phyloP scores from a whole-genome alignment of 352 stramenopile genomes.

The Thalassiosira ordinaria region DNA sequence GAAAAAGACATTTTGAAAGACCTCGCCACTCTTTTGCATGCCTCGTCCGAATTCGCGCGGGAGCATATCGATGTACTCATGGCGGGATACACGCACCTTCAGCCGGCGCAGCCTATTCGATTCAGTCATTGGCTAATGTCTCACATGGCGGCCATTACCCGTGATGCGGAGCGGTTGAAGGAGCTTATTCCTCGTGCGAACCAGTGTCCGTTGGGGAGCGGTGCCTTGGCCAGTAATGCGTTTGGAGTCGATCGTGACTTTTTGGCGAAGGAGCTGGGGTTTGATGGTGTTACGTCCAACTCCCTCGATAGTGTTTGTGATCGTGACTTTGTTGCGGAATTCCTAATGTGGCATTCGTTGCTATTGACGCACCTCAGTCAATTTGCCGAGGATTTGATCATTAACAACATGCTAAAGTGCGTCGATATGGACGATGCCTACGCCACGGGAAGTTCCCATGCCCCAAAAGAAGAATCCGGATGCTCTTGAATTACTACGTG shows the following conservation, averaged over 20 bases:
- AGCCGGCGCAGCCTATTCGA: slow-evolving; percentile 97
- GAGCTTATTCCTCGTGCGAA: slow-evolving; percentile 95
- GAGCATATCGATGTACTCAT: slow-evolving; percentile 95
- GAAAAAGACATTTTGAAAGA: slow-evolving; percentile 90
- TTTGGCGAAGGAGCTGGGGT: slow-evolving; percentile 93
- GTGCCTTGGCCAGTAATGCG: slow-evolving; percentile 96
- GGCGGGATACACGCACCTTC: slow-evolving; percentile 98
- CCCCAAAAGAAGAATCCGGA: slow-evolving; percentile 99
- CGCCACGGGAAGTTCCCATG: slow-evolving; percentile 98
- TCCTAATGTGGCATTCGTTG: slow-evolving; percentile 97
- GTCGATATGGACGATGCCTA: slow-evolving; percentile 98
- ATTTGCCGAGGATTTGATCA: slow-evolving; percentile 98
- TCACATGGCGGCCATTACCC: slow-evolving; percentile 92
- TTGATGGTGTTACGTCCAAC: slow-evolving; percentile 93
- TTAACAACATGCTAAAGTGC: slow-evolving; percentile 93
- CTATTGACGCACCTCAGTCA: slow-evolving; percentile 96
- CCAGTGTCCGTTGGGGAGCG: slow-evolving; percentile 94
- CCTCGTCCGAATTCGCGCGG: slow-evolving; percentile 89
- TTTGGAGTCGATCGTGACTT: slow-evolving; percentile 96
- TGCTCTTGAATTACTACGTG: slow-evolving; percentile 96
- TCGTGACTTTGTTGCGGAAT: slow-evolving; percentile 98
- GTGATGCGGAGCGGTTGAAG: slow-evolving; percentile 93
- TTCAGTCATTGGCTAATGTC: slow-evolving; percentile 98
- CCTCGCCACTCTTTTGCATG: slow-evolving; percentile 88
- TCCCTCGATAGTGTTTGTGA: slow-evolving; percentile 98